These are phyloP conservation scores for Trametes polyzona DNA, from an alignment of 1,284 basidiomycete genomes.

Conservation along the genomic window DNA sequence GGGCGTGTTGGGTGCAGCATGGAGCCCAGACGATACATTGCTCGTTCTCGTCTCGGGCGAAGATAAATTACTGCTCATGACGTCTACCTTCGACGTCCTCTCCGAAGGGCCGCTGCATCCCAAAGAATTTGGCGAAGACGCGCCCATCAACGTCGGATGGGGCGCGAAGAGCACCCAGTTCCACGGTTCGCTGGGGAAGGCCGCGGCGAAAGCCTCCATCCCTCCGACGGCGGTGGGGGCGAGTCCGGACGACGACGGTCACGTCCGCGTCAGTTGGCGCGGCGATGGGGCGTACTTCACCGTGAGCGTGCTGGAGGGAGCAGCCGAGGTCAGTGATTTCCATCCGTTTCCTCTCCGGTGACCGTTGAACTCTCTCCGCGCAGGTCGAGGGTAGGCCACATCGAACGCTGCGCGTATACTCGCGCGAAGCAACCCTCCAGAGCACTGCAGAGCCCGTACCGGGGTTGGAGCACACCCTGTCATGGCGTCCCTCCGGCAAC, in stretches of 20 bases:
- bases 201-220: slow-evolving; percentile 68
- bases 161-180: slow-evolving; percentile 98
- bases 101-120: slow-evolving; percentile 78
- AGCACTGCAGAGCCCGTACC: slow-evolving; percentile 85
- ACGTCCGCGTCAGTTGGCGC: slow-evolving; percentile 88
- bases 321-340: slow-evolving; percentile 18
- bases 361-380: not conserved
- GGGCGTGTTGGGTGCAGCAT: slow-evolving; percentile 82
- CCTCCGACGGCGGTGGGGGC: slow-evolving; percentile 48
- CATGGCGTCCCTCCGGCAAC: slow-evolving; percentile 90
- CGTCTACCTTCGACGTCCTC: slow-evolving; percentile 86
- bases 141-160: slow-evolving; percentile 96
- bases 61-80: slow-evolving; percentile 88
- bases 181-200: slow-evolving; percentile 94
- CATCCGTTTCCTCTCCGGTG: not conserved
- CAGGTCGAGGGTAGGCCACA: slow-evolving; percentile 33
- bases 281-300: slow-evolving; percentile 92
- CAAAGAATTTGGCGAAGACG: slow-evolving; percentile 87
- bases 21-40: slow-evolving; percentile 91
- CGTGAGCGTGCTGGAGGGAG: slow-evolving; percentile 66
- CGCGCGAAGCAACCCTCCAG: slow-evolving; percentile 78
- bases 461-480: slow-evolving; percentile 81
- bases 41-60: slow-evolving; percentile 78
- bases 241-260: slow-evolving; percentile 74
- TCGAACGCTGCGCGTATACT: slow-evolving; percentile 80